Conservation (phyloP, 257 asterid species). For the Haberlea rhodopensis region DNA sequence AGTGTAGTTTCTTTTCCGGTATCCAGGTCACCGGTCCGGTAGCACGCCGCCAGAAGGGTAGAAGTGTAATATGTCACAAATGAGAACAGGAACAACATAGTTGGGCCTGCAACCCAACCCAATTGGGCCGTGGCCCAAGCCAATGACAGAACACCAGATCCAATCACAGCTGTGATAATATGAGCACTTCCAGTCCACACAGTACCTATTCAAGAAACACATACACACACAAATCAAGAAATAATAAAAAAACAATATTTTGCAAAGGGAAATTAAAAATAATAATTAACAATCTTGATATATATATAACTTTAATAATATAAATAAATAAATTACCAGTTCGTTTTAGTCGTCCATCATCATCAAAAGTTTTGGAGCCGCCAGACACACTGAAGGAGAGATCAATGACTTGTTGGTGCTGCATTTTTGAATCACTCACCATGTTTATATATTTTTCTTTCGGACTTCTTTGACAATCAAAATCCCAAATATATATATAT, state of each 20-base stretch:
- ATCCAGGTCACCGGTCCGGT: constrained; percentile 39
- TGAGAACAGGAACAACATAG: constrained; percentile 35
- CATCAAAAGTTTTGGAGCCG: background rate
- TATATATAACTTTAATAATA: too few species aligned
- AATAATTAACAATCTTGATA: too few species aligned
- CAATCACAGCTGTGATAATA: constrained; percentile 47
- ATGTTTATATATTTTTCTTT: background rate
- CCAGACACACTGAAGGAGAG: background rate
- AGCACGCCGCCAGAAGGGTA: constrained; percentile 39
- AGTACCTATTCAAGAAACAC: constrained; percentile 26
- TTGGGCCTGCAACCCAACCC: constrained; percentile 50
- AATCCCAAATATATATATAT: background rate
- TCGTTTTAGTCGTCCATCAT: background rate
- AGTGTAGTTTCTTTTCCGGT: constrained; percentile 44
- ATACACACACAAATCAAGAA: background rate
- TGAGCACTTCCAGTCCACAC: constrained; percentile 47
- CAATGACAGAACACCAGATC: constrained; percentile 44
- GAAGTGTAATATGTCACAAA: constrained; percentile 43
- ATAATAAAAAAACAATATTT: background rate
- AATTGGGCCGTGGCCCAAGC: constrained; percentile 48
- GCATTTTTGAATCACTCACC: background rate
- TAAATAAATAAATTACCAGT: background rate
- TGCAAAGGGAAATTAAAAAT: too few species aligned
- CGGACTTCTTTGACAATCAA: too few species aligned
- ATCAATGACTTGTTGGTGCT: background rate